Conservation (phyloP, 108 stramenopile species). For the Parietichytrium sp. region DNA sequence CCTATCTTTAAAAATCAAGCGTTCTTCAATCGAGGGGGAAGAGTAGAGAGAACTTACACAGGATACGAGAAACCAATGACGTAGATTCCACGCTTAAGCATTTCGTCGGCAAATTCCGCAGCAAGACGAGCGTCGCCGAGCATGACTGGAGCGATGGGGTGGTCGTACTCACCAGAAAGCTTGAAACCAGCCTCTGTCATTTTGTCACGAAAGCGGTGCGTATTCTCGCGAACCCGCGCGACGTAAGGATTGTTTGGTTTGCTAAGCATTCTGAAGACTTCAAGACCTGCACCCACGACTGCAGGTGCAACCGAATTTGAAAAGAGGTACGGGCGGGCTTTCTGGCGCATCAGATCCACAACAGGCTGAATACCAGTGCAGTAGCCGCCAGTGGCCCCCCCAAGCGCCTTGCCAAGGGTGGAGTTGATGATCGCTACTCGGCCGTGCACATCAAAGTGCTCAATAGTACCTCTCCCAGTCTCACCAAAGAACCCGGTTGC, state of each 20-base stretch:
- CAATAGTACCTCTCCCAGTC: slow-evolving; percentile 47
- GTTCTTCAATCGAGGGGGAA: too few species aligned
- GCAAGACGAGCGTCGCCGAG: slow-evolving; percentile 54
- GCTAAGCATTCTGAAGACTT: slow-evolving; percentile 47
- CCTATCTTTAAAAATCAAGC: too few species aligned
- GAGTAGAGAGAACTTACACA: too few species aligned
- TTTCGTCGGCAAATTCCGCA: slow-evolving; percentile 38
- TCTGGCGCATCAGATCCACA: slow-evolving; percentile 47
- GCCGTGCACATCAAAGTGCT: slow-evolving; percentile 50
- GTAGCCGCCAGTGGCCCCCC: slow-evolving; percentile 57
- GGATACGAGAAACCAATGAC: slow-evolving; percentile 50
- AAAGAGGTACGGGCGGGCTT: slow-evolving; percentile 54
- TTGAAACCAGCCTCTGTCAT: slow-evolving; percentile 45
- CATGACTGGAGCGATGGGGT: slow-evolving; percentile 52
- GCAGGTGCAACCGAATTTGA: slow-evolving; percentile 46
- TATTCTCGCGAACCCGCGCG: slow-evolving; percentile 37
- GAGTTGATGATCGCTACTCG: slow-evolving; percentile 50
- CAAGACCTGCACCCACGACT: slow-evolving; percentile 49
- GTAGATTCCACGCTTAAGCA: slow-evolving; percentile 50
- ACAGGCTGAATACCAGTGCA: slow-evolving; percentile 42
- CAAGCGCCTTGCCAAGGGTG: slow-evolving; percentile 56
- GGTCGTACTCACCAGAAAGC: slow-evolving; percentile 40
- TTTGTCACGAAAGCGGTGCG: slow-evolving; percentile 36
- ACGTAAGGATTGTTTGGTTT: slow-evolving; percentile 38
- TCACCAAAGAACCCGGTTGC: slow-evolving; percentile 51